Conservation (phyloP, 129 eudicot genomes). For the Centella asiatica region DNA sequence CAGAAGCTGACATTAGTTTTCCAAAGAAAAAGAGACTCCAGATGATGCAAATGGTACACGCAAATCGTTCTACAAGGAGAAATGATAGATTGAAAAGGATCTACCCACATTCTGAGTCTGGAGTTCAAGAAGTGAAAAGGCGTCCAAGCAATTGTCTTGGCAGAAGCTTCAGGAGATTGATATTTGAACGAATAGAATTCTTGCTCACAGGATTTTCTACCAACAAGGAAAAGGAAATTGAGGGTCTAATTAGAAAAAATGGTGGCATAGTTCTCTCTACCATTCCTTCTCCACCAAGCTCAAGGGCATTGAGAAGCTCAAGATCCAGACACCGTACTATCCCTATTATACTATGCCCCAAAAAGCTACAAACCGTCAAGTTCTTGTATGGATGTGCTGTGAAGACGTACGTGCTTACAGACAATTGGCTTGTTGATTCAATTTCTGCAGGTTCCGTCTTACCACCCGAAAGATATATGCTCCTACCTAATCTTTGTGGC, state of each 20-base stretch:
- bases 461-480: conserved; percentile 51
- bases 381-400: conserved; percentile 86
- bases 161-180: conserved; percentile 20
- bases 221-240: conserved; percentile 52
- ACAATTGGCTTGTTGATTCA: conserved; percentile 73
- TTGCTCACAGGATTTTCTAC: conserved; percentile 69
- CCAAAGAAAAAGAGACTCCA: conserved; percentile 18
- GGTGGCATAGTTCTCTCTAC: conserved; percentile 76
- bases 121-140: conserved; percentile 25
- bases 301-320: conserved; percentile 36
- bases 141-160: conserved; percentile 1
- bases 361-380: conserved; percentile 58
- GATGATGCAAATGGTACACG: conserved; percentile 10
- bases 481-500: conserved; percentile 28
- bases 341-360: conserved; percentile 52
- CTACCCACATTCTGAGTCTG: conserved; percentile 16
- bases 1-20: conserved; percentile 27
- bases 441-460: conserved; percentile 45
- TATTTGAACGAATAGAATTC: conserved; percentile 48
- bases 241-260: conserved; percentile 37
- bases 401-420: conserved; percentile 48
- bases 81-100: conserved; percentile 16
- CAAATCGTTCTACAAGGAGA: conserved; percentile 27
- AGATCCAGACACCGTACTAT: conserved; percentile 23
- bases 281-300: conserved; percentile 45